Conservation (phyloP, 495 filamentous ascomycete species). For the Durotheca rogersii region DNA sequence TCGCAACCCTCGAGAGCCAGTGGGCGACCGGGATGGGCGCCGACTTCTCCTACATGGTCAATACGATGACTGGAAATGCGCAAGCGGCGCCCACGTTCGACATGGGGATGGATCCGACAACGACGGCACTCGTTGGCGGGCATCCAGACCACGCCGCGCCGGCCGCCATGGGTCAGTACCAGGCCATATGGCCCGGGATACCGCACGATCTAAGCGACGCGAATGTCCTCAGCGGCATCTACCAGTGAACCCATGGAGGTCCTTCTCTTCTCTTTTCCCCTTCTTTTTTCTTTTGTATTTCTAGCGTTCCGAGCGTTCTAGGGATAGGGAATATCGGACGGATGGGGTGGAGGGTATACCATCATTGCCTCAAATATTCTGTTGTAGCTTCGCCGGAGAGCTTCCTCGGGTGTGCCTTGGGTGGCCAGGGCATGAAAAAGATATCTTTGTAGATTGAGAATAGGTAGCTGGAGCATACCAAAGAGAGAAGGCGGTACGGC, state of each 20-base stretch:
- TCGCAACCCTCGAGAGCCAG: conserved; percentile 22
- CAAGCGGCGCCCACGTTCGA: conserved; percentile 12
- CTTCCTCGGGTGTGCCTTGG: not conserved
- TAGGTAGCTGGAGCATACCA: not conserved
- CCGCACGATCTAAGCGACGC: conserved; percentile 10
- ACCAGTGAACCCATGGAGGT: conserved; percentile 6
- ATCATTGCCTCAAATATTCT: not conserved
- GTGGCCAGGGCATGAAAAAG: not conserved
- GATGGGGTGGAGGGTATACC: conserved; percentile 7
- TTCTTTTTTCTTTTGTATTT: too few species aligned
- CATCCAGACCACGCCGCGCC: conserved; percentile 11
- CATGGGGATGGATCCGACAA: conserved; percentile 8
- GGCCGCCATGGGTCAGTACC: conserved; percentile 13
- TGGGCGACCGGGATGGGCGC: conserved; percentile 23
- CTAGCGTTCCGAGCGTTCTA: too few species aligned
- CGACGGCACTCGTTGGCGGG: conserved; percentile 2
- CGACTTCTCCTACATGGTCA: conserved; percentile 34
- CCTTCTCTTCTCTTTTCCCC: not conserved
- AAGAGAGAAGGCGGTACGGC: not conserved
- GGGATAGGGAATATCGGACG: not conserved
- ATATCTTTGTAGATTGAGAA: not conserved
- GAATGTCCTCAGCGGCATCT: conserved; percentile 15
- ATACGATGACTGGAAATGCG: conserved; percentile 30
- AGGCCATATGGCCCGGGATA: conserved; percentile 20
- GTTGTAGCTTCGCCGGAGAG: not conserved